Conservation (phyloP, 352 stramenopile genomes). For the Lagenidium sp. region DNA sequence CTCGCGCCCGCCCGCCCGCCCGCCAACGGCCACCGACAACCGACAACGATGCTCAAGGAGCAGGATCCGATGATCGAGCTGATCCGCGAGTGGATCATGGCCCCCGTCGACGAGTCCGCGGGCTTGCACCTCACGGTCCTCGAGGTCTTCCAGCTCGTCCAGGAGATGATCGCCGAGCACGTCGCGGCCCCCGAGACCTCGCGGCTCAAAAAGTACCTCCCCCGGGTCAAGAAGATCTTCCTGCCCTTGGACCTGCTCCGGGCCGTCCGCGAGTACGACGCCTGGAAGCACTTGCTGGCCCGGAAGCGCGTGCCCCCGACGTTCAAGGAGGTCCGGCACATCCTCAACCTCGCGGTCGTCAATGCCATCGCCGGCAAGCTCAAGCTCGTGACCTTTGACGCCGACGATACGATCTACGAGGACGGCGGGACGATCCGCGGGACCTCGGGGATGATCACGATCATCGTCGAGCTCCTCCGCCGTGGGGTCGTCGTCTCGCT, state of each 20-base stretch:
- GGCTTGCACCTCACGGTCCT: constrained; percentile 57
- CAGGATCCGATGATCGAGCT: constrained; percentile 83
- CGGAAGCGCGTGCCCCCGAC: constrained; percentile 75
- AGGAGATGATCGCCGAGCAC: constrained; percentile 73
- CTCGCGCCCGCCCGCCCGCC: no score
- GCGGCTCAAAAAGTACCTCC: constrained; percentile 53
- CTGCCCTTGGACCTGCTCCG: constrained; percentile 58
- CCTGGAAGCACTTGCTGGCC: constrained; percentile 55
- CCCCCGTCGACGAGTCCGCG: constrained; percentile 40
- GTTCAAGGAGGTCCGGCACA: constrained; percentile 81
- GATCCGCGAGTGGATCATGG: constrained; percentile 80
- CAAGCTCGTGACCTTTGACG: constrained; percentile 82
- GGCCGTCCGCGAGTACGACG: constrained; percentile 61
- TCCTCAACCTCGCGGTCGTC: constrained; percentile 74
- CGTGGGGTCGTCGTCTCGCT: constrained; percentile 72
- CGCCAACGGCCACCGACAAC: no score
- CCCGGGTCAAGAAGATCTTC: constrained; percentile 59
- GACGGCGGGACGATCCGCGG: constrained; percentile 67
- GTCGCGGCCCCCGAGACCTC: constrained; percentile 25
- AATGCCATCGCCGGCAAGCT: constrained; percentile 61
- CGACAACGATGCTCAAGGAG: constrained; percentile 64
- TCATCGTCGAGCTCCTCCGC: constrained; percentile 61
- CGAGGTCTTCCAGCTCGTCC: constrained; percentile 61
- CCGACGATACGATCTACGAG: constrained; percentile 84
- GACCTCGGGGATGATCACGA: constrained; percentile 52